Evolutionary conservation across 192 early-diverging fungal species (phyloP), one percentile per base, ranked within the genome.

Genomic region (Dimargaris verticillata): DNA sequence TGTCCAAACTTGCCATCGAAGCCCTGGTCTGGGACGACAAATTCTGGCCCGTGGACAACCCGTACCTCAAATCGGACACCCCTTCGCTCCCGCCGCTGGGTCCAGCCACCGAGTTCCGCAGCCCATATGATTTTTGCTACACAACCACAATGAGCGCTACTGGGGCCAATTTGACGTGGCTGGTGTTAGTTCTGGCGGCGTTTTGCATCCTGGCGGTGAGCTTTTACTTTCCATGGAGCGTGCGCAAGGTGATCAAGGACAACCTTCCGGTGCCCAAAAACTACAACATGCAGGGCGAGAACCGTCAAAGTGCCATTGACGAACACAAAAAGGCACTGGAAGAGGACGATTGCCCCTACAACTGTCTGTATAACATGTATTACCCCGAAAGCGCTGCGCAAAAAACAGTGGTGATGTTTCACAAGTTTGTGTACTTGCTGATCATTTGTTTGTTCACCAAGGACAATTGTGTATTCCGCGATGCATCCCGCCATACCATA

Each of bases 381-480:
- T 73, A 69, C 24, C 69, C 74, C 18, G 60, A 60, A 7, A 71
- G 75, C 59, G 74, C 77, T 14, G 70, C 66, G 3, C 77, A 82
- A 42, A 74, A 79, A 18, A 68, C 79, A n/a, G 74, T 78, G 15
- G 49, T 75, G 51, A 76, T 84, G 74, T 64, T 73, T 47, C 73
- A 70, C 63, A 82, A 82, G 68, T 68, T 84, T 17, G 22, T 72
- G 22, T 70, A 66, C 5, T 70, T 82, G 10, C 28, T 77, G 1
- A 63, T 73, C 22, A 66, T 75, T 0, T 72, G 73, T 0, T 45
- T 80, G 29, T 63, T 82, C 46, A 62, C 72, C 17, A 84, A 82
- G 67, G 80, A 84, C 60, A 84, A 81, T 62, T 84, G 83, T 64
- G 71, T 80, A 67, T 70, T 74, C 20, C 72, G 75, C 2, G 47